These are phyloP conservation scores for Phytopythium delawarense DNA, from an alignment of 352 stramenopile species.

Conservation along the genomic window DNA sequence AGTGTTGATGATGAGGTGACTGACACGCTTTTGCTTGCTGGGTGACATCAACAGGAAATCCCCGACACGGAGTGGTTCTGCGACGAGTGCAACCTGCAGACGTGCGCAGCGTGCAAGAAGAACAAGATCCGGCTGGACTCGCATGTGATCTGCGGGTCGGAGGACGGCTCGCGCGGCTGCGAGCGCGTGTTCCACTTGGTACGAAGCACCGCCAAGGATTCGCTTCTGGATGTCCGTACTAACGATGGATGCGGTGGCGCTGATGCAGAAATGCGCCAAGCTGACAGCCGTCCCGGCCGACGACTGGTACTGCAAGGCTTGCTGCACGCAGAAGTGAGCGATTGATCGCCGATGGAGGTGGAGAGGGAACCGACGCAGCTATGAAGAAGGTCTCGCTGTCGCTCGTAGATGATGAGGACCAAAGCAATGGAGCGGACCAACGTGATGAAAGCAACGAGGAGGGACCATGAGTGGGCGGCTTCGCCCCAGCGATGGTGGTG, in stretches of 20 bases:
- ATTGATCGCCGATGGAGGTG: not conserved
- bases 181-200: constrained; percentile 88
- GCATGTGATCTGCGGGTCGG: constrained; percentile 87
- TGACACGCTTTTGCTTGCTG: constrained; percentile 1
- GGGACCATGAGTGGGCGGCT: no score
- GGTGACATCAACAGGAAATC: constrained; percentile 21
- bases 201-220: constrained; percentile 4
- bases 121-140: constrained; percentile 87
- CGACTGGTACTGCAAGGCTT: constrained; percentile 89
- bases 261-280: constrained; percentile 80
- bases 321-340: constrained; percentile 23
- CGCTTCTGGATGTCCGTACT: not conserved
- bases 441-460: not conserved
- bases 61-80: constrained; percentile 87
- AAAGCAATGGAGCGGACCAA: not conserved
- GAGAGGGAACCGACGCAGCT: not conserved
- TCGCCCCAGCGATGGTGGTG: not conserved
- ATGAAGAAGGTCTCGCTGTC: not conserved
- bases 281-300: constrained; percentile 71
- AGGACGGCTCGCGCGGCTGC: constrained; percentile 83
- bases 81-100: constrained; percentile 81
- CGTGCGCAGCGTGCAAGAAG: constrained; percentile 78
- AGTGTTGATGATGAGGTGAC: not conserved
- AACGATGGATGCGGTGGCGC: constrained; percentile 8
- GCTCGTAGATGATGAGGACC: not conserved